Conservation (phyloP, 2,329 filamentous ascomycete species). For the Calonectria hongkongensis region DNA sequence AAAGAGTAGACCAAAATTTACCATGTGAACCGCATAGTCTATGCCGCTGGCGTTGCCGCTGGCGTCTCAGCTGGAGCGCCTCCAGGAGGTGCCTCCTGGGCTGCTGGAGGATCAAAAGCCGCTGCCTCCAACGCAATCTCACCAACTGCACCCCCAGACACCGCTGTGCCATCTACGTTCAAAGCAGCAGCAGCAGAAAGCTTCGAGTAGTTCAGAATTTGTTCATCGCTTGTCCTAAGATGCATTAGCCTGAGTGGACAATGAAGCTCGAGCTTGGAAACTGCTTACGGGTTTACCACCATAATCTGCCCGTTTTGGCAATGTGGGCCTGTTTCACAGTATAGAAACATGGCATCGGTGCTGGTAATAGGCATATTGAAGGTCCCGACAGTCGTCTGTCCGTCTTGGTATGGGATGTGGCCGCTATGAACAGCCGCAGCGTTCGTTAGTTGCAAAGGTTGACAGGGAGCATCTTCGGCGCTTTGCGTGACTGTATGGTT, state of each 20-base stretch:
- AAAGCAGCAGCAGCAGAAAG: slow-evolving; percentile 43
- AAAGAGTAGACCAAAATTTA: not conserved
- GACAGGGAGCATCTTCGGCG: slow-evolving; percentile 59
- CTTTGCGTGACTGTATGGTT: slow-evolving; percentile 68
- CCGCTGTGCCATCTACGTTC: slow-evolving; percentile 47
- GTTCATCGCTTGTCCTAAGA: slow-evolving; percentile 45
- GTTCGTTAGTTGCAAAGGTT: slow-evolving; percentile 59
- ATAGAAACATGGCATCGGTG: slow-evolving; percentile 68
- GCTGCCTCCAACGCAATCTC: slow-evolving; percentile 48
- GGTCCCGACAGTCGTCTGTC: slow-evolving; percentile 62
- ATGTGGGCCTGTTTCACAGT: slow-evolving; percentile 69
- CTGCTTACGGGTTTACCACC: slow-evolving; percentile 68
- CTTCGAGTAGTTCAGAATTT: slow-evolving; percentile 46
- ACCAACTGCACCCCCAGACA: slow-evolving; percentile 49
- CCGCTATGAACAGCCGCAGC: slow-evolving; percentile 62
- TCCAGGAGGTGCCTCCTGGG: slow-evolving; percentile 39
- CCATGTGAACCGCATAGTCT: not conserved
- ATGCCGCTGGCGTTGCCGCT: slow-evolving; percentile 13
- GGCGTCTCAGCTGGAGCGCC: slow-evolving; percentile 25
- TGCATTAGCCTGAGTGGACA: not conserved
- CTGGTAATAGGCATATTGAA: slow-evolving; percentile 68
- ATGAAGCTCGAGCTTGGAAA: not conserved
- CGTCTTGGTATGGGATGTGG: slow-evolving; percentile 62
- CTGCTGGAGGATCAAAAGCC: slow-evolving; percentile 47
- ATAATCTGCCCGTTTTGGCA: slow-evolving; percentile 71